These are phyloP conservation scores for Calonectria pteridis DNA, from an alignment of 2,329 filamentous ascomycete genomes.

Conservation along the genomic window DNA sequence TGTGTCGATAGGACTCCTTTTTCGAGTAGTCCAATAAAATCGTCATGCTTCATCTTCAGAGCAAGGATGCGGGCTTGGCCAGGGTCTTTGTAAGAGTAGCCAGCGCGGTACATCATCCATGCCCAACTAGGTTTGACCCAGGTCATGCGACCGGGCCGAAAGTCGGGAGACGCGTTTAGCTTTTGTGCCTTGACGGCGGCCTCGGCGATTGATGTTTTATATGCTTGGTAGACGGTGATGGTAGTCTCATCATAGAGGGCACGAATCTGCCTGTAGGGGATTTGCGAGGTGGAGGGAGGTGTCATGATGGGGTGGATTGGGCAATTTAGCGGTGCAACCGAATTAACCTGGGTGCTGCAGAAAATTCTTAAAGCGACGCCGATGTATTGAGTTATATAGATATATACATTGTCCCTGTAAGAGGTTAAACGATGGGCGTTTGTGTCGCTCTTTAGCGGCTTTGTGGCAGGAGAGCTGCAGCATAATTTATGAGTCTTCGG, in stretches of 20 bases:
- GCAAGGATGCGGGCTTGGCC: slow-evolving; percentile 69
- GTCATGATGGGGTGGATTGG: slow-evolving; percentile 30
- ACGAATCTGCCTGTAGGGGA: slow-evolving; percentile 64
- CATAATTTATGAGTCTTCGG: background rate
- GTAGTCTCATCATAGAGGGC: slow-evolving; percentile 62
- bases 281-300: slow-evolving; percentile 20
- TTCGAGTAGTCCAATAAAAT: slow-evolving; percentile 62
- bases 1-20: slow-evolving; percentile 50
- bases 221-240: slow-evolving; percentile 74
- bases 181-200: slow-evolving; percentile 64
- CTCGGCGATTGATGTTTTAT: slow-evolving; percentile 64
- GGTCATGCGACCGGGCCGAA: slow-evolving; percentile 69
- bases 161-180: slow-evolving; percentile 65
- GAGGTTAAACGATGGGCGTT: background rate
- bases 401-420: background rate
- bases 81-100: slow-evolving; percentile 69
- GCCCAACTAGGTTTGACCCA: slow-evolving; percentile 75
- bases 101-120: slow-evolving; percentile 75
- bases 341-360: background rate
- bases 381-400: background rate
- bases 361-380: background rate
- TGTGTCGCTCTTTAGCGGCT: background rate
- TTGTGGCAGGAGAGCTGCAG: background rate
- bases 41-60: slow-evolving; percentile 63
- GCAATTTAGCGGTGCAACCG: background rate